Evolutionary conservation across 2,329 filamentous ascomycete species (phyloP).

Genomic region (Dactylonectria macrodidyma): DNA sequence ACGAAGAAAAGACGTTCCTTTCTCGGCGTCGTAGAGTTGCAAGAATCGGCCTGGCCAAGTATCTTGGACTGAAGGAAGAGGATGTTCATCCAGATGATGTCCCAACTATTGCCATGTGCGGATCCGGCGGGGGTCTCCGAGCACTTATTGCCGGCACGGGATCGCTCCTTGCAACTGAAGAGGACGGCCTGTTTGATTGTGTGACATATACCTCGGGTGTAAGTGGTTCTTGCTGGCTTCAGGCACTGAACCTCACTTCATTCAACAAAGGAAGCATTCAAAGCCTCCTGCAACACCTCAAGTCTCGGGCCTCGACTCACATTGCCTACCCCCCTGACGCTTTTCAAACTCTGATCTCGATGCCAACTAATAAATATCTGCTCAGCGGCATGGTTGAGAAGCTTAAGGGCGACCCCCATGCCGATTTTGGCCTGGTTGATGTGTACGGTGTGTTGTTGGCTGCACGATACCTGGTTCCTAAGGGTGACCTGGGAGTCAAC

Average conservation of each 20-base stretch:
- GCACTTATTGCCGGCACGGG: conserved; percentile 93
- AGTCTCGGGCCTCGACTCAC: conserved; percentile 86
- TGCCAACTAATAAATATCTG: conserved; percentile 94
- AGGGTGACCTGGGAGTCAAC: conserved; percentile 81
- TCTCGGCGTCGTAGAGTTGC: conserved; percentile 78
- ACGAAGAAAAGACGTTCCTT: conserved; percentile 85
- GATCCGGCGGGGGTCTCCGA: conserved; percentile 91
- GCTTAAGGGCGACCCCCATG: conserved; percentile 78
- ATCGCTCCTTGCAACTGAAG: conserved; percentile 85
- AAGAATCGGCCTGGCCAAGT: conserved; percentile 82
- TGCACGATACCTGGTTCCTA: conserved; percentile 85
- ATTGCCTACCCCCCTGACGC: conserved; percentile 93
- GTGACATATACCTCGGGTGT: conserved; percentile 96
- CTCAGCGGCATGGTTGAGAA: conserved; percentile 93
- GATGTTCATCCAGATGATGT: conserved; percentile 95
- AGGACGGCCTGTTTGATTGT: conserved; percentile 93
- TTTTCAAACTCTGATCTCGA: conserved; percentile 83
- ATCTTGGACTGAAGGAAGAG: conserved; percentile 82
- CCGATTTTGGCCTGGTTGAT: conserved; percentile 92
- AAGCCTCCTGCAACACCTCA: conserved; percentile 86
- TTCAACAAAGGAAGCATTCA: conserved; percentile 78
- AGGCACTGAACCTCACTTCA: conserved; percentile 84
- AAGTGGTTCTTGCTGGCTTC: conserved; percentile 96
- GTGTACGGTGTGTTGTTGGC: conserved; percentile 91
- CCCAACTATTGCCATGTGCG: conserved; percentile 93